Percentiles rank a stretch among this genome's conserved stretches.
phyloP scores from a whole-genome alignment of 306 rosid genomes.

The Potentilla sterilis region DNA sequence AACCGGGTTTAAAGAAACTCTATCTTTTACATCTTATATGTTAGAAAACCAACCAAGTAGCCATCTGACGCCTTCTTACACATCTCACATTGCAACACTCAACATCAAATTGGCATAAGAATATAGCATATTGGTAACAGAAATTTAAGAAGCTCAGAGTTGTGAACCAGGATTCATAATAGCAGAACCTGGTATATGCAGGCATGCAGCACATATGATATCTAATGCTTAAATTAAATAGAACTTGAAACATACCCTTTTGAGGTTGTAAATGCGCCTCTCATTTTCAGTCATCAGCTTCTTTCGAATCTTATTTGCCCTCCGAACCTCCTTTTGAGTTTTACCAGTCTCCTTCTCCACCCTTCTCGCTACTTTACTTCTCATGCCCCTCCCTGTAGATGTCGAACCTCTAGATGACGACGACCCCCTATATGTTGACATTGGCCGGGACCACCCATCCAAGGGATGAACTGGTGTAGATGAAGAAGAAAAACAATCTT shows the following conservation, averaged over 20 bases:
- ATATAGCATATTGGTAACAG: neutral
- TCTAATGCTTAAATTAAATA: neutral
- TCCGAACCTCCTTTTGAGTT: constrained; percentile 78
- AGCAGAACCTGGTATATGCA: constrained; percentile 13
- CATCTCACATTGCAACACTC: neutral
- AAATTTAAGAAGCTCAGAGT: neutral
- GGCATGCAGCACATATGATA: neutral
- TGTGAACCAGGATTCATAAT: constrained; percentile 7
- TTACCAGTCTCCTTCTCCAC: constrained; percentile 92
- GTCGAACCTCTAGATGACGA: constrained; percentile 55
- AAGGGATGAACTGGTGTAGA: constrained; percentile 40
- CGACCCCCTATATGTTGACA: constrained; percentile 69
- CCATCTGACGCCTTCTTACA: neutral
- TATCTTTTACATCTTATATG: neutral
- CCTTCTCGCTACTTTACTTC: constrained; percentile 89
- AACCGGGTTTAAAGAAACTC: neutral
- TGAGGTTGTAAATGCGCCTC: constrained; percentile 82
- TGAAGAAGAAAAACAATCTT: constrained; percentile 33
- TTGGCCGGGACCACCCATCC: constrained; percentile 48
- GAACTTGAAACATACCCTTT: constrained; percentile 59
- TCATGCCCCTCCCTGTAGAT: constrained; percentile 78
- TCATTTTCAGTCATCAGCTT: constrained; percentile 96
- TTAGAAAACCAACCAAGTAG: neutral
- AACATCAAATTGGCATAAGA: neutral
- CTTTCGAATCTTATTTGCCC: constrained; percentile 80